phyloP scores from a whole-genome alignment of 2,329 filamentous ascomycete genomes.

The Cordyceps pruinosa region DNA sequence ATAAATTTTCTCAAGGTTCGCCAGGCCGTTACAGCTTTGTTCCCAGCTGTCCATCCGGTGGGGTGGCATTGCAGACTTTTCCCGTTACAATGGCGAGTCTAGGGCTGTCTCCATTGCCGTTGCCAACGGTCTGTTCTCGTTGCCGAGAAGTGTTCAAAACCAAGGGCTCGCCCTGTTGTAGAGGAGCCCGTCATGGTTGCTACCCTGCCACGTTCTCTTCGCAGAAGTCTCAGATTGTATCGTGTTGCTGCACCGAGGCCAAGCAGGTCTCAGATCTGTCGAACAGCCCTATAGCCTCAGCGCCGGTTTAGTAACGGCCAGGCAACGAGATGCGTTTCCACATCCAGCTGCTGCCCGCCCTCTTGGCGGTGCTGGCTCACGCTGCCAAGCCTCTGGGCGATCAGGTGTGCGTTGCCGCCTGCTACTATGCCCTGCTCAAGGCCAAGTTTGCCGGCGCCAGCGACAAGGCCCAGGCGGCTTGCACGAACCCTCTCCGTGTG shows the following conservation, averaged over 20 bases:
- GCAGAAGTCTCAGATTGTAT: neutral
- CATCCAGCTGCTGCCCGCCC: neutral
- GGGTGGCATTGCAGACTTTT: constrained; percentile 4
- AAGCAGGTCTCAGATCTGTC: neutral
- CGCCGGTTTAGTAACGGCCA: neutral
- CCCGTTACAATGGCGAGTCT: neutral
- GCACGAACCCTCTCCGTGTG: constrained; percentile 16
- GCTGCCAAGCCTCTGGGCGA: constrained; percentile 16
- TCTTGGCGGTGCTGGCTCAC: neutral
- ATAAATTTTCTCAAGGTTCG: constrained; percentile 1
- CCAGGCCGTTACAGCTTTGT: neutral
- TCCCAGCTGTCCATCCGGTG: neutral
- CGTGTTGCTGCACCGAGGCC: neutral
- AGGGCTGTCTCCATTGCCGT: neutral
- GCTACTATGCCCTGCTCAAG: constrained; percentile 18
- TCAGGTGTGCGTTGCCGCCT: constrained; percentile 17
- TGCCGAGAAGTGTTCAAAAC: neutral
- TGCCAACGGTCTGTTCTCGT: neutral
- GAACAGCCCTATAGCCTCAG: neutral
- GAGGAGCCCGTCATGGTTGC: neutral
- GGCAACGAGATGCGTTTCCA: constrained; percentile 1
- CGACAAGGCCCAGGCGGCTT: constrained; percentile 14
- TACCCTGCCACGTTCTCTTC: neutral
- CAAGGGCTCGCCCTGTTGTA: neutral
- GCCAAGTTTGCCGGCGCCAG: constrained; percentile 13